Evolutionary conservation across 768 basidiomycete genomes (phyloP).

Genomic region (Lyophyllum decastes): DNA sequence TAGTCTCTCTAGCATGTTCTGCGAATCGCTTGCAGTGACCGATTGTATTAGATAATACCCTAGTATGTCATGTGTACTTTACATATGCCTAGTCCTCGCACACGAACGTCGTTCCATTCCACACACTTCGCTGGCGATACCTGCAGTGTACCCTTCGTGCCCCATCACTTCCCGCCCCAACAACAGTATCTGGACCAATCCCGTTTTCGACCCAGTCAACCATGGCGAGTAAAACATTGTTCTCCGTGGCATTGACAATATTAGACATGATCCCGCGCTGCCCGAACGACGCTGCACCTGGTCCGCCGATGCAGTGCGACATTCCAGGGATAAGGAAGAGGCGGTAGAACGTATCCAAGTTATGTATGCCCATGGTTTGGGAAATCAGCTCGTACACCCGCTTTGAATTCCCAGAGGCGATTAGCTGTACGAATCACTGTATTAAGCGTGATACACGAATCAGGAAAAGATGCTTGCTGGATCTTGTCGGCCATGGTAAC

Average conservation of each 20-base stretch:
- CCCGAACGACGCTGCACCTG: slow-evolving; percentile 2
- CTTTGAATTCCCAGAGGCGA: slow-evolving; percentile 13
- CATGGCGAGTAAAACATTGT: slow-evolving; percentile 13
- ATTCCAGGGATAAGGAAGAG: slow-evolving; percentile 2
- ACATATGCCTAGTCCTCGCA: background rate
- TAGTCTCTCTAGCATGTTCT: too few species aligned
- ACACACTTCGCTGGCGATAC: background rate
- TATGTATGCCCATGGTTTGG: background rate
- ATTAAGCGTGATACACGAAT: background rate
- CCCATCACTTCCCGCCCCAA: background rate
- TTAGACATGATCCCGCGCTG: slow-evolving; percentile 4
- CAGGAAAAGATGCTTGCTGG: background rate
- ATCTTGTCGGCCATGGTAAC: slow-evolving; percentile 17
- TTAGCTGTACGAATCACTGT: background rate
- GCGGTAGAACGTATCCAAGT: background rate
- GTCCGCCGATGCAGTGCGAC: background rate
- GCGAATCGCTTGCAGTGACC: too few species aligned
- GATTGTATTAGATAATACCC: too few species aligned
- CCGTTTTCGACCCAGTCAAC: slow-evolving; percentile 15
- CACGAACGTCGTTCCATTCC: background rate
- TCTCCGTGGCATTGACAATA: slow-evolving; percentile 2
- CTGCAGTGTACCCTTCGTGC: background rate
- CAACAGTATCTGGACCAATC: slow-evolving; percentile 2
- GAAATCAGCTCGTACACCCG: background rate
- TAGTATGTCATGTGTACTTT: too few species aligned